Evolutionary conservation across 257 asterid genomes (phyloP).

Genomic region (Solanum chiquidenum): DNA sequence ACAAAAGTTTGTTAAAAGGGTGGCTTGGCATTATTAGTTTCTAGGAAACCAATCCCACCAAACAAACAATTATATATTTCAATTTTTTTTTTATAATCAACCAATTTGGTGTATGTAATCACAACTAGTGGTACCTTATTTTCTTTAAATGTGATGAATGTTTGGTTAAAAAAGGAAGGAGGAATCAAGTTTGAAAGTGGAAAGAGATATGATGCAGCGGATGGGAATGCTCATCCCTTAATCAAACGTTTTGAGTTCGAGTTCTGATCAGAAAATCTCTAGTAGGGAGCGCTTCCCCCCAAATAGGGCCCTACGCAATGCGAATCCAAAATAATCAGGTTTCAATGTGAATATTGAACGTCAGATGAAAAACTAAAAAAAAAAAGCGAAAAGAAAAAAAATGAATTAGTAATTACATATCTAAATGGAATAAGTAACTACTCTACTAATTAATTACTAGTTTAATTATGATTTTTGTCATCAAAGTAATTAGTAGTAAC

Average conservation of each 20-base stretch:
- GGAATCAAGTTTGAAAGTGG: background rate
- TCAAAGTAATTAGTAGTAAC: background rate
- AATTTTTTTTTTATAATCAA: background rate
- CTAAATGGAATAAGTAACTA: background rate
- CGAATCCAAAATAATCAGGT: accelerated
- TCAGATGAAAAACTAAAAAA: no score
- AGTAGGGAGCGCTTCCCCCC: accelerated
- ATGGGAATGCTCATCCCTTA: no score
- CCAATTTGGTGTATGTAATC: background rate
- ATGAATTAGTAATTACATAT: background rate
- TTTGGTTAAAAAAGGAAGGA: background rate
- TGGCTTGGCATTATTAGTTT: background rate
- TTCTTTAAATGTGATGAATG: background rate
- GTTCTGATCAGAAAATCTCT: background rate
- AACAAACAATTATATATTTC: background rate
- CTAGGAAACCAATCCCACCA: background rate
- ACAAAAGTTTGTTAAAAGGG: background rate
- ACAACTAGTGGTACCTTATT: background rate
- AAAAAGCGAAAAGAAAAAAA: background rate
- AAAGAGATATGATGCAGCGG: background rate
- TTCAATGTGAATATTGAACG: accelerated
- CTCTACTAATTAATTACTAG: background rate
- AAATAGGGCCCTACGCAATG: background rate
- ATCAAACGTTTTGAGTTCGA: no score
- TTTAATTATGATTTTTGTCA: background rate